Evolutionary conservation across 495 filamentous ascomycete species (phyloP).

Genomic region (Lophiostoma macrostomum): DNA sequence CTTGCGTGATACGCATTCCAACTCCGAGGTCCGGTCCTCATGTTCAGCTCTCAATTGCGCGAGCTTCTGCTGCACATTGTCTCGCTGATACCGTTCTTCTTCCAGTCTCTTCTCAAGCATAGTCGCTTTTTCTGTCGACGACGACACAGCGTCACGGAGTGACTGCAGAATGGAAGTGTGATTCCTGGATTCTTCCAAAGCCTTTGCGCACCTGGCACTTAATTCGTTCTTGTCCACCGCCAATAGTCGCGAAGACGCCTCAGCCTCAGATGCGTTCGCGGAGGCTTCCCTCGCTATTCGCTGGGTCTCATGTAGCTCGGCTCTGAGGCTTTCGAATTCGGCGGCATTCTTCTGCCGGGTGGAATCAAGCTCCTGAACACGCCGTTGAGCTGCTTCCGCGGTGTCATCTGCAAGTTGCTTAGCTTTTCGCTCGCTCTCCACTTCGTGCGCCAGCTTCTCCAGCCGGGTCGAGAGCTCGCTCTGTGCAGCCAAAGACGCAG

Average conservation of each 20-base stretch:
- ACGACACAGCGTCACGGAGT: slow-evolving; percentile 73
- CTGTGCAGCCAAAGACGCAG: slow-evolving; percentile 71
- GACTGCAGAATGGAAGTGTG: slow-evolving; percentile 68
- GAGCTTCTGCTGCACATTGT: slow-evolving; percentile 75
- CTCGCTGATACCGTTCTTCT: slow-evolving; percentile 74
- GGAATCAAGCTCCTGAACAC: slow-evolving; percentile 76
- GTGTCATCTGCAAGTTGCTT: slow-evolving; percentile 86
- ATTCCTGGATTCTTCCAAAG: slow-evolving; percentile 62
- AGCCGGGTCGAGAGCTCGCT: slow-evolving; percentile 69
- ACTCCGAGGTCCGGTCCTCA: slow-evolving; percentile 75
- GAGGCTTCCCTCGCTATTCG: slow-evolving; percentile 74
- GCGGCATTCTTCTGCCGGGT: slow-evolving; percentile 75
- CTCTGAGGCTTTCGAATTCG: slow-evolving; percentile 79
- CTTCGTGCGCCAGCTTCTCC: slow-evolving; percentile 62
- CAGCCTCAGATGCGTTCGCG: slow-evolving; percentile 69
- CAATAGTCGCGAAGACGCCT: slow-evolving; percentile 67
- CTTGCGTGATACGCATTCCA: slow-evolving; percentile 69
- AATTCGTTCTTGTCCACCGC: slow-evolving; percentile 82
- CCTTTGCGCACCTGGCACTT: slow-evolving; percentile 64
- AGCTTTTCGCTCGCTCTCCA: slow-evolving; percentile 75
- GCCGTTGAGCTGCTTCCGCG: slow-evolving; percentile 73
- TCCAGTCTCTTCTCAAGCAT: slow-evolving; percentile 79
- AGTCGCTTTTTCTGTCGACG: slow-evolving; percentile 69
- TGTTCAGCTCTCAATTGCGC: slow-evolving; percentile 77
- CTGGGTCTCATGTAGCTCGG: slow-evolving; percentile 75